phyloP scores from a whole-genome alignment of 2,329 filamentous ascomycete species.

The Ascochyta fabae region DNA sequence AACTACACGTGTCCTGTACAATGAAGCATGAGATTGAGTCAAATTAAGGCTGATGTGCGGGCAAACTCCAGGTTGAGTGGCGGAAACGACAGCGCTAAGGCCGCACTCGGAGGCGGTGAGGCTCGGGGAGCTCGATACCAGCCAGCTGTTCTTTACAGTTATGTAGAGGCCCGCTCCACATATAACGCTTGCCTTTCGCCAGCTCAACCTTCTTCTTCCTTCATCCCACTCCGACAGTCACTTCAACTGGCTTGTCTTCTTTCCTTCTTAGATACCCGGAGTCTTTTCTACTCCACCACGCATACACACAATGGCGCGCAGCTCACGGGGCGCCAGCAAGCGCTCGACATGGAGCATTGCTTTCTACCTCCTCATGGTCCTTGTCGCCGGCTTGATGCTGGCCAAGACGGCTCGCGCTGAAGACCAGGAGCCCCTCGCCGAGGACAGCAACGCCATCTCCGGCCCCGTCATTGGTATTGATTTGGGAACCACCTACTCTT shows the following conservation, averaged over 20 bases:
- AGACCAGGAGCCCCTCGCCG: constrained; percentile 68
- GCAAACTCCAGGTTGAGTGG: constrained; percentile 13
- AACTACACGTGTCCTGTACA: constrained; percentile 44
- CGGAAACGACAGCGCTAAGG: constrained; percentile 20
- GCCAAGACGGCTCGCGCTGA: constrained; percentile 76
- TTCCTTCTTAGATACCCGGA: constrained; percentile 41
- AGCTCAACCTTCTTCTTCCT: constrained; percentile 27
- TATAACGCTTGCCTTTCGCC: constrained; percentile 40
- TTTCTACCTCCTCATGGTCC: constrained; percentile 89
- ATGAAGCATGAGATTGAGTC: constrained; percentile 33
- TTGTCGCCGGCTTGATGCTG: constrained; percentile 83
- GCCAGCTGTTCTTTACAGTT: constrained; percentile 36
- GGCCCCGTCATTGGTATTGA: constrained; percentile 75
- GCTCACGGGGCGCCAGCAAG: constrained; percentile 70
- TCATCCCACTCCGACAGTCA: constrained; percentile 25
- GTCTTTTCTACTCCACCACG: constrained; percentile 26
- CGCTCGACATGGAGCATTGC: constrained; percentile 85
- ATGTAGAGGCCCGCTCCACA: constrained; percentile 29
- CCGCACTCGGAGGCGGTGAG: constrained; percentile 29
- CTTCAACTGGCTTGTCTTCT: constrained; percentile 28
- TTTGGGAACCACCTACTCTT: constrained; percentile 92
- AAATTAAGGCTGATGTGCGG: constrained; percentile 41
- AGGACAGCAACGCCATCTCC: constrained; percentile 62
- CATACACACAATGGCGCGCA: constrained; percentile 61
- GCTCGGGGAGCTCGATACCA: constrained; percentile 27